A percentile compares a stretch with the other conserved stretches of the same genome.
phyloP scores from a whole-genome alignment of 2,329 filamentous ascomycete species.

The Aspergillus fischeri region DNA sequence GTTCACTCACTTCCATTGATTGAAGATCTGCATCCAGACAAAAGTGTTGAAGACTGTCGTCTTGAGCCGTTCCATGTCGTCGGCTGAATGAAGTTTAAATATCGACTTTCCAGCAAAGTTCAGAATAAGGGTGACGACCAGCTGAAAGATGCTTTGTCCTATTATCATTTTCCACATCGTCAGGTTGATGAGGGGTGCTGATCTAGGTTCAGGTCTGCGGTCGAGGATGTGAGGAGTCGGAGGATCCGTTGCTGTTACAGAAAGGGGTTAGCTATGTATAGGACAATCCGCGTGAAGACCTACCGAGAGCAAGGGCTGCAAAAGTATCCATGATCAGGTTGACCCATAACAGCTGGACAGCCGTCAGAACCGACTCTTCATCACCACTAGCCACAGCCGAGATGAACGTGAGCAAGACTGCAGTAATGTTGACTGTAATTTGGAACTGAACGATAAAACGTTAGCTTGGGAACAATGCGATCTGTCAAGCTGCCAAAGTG shows the following conservation, averaged over 20 bases:
- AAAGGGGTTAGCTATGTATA: background rate
- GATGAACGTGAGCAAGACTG: conserved; percentile 61
- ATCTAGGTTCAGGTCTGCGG: conserved; percentile 47
- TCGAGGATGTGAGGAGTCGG: conserved; percentile 56
- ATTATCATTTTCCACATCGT: conserved; percentile 48
- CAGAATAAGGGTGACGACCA: conserved; percentile 39
- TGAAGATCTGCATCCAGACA: conserved; percentile 47
- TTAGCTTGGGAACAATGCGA: background rate
- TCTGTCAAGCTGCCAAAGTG: background rate
- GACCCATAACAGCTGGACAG: conserved; percentile 65
- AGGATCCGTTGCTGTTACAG: conserved; percentile 52
- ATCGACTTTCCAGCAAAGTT: conserved; percentile 45
- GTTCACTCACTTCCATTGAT: conserved; percentile 43
- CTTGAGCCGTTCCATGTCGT: conserved; percentile 24
- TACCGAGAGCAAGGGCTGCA: conserved; percentile 56
- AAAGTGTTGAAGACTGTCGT: conserved; percentile 45
- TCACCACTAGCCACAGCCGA: conserved; percentile 56
- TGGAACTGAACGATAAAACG: conserved; percentile 30
- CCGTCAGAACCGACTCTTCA: conserved; percentile 58
- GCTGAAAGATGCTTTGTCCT: conserved; percentile 41
- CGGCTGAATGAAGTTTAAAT: conserved; percentile 22
- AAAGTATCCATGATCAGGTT: conserved; percentile 69
- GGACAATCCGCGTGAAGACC: conserved; percentile 1
- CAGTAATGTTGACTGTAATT: conserved; percentile 61
- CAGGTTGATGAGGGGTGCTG: conserved; percentile 42